phyloP scores from a whole-genome alignment of 257 asterid species.

The Solanum tacnaense region DNA sequence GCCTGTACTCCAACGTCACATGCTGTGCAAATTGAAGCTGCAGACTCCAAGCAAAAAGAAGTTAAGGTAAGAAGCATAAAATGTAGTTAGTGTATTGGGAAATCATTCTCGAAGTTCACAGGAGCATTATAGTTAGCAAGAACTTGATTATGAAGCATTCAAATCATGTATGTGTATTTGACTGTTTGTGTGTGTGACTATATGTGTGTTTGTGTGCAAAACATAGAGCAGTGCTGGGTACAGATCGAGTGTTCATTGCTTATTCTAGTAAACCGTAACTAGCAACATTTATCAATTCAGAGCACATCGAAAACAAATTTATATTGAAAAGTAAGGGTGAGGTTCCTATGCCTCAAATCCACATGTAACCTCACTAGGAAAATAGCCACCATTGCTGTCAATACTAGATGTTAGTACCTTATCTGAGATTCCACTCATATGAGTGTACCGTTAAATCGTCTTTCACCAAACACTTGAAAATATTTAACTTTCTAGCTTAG shows the following conservation, averaged over 20 bases:
- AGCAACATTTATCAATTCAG: neutral
- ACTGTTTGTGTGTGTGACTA: neutral
- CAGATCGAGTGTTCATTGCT: neutral
- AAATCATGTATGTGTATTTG: neutral
- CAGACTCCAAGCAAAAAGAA: neutral
- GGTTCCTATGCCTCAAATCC: neutral
- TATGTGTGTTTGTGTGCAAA: neutral
- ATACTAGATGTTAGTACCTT: neutral
- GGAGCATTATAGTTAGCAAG: neutral
- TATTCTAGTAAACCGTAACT: neutral
- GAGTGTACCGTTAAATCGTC: neutral
- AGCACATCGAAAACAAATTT: neutral
- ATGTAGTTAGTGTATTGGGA: neutral
- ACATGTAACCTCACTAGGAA: neutral
- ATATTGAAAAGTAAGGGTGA: neutral
- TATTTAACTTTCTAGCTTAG: neutral
- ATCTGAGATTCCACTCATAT: neutral
- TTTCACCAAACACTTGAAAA: neutral
- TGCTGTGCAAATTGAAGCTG: conserved; percentile 54
- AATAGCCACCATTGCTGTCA: neutral
- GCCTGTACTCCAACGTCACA: conserved; percentile 24
- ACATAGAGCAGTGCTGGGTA: neutral
- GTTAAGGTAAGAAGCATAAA: neutral
- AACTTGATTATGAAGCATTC: neutral
- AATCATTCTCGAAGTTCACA: neutral